phyloP scores from a whole-genome alignment of 441 rosid genomes.

The Erodium trifolium region DNA sequence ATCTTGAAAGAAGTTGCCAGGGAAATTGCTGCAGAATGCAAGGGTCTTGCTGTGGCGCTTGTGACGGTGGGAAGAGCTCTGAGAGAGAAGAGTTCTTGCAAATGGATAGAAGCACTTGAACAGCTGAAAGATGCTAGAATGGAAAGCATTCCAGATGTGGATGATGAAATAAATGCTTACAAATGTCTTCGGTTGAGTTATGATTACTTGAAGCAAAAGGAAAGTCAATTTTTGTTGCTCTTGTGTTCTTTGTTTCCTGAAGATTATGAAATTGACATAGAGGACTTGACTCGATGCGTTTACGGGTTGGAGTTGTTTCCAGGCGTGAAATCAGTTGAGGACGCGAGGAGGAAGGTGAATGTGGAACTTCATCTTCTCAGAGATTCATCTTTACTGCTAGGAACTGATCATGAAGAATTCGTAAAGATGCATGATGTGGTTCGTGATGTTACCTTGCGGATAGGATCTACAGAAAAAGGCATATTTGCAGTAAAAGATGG shows the following conservation, averaged over 20 bases:
- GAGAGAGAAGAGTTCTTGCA: neutral
- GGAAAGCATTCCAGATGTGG: neutral
- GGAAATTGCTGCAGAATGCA: neutral
- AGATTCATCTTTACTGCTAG: conserved; percentile 17
- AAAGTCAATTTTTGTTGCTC: neutral
- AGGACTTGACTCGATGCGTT: conserved; percentile 1
- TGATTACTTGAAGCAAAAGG: neutral
- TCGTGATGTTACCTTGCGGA: conserved; percentile 17
- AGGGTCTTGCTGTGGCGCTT: neutral
- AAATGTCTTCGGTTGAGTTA: neutral
- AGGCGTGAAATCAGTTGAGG: neutral
- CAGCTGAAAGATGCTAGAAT: neutral
- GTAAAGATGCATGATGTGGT: conserved; percentile 10
- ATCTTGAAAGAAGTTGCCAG: neutral
- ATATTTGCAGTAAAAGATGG: conserved; percentile 9
- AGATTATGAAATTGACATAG: neutral
- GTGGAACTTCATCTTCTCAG: conserved; percentile 13
- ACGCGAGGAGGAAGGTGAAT: neutral
- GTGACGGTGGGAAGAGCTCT: conserved; percentile 2
- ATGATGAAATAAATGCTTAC: conserved; percentile 1
- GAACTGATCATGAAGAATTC: conserved; percentile 5
- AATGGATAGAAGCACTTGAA: neutral
- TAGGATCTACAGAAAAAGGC: neutral
- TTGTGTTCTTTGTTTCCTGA: neutral
- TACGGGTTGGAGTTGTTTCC: conserved; percentile 1